Conservation (phyloP, 2,329 filamentous ascomycete genomes). For the Colletotrichum spinosum region DNA sequence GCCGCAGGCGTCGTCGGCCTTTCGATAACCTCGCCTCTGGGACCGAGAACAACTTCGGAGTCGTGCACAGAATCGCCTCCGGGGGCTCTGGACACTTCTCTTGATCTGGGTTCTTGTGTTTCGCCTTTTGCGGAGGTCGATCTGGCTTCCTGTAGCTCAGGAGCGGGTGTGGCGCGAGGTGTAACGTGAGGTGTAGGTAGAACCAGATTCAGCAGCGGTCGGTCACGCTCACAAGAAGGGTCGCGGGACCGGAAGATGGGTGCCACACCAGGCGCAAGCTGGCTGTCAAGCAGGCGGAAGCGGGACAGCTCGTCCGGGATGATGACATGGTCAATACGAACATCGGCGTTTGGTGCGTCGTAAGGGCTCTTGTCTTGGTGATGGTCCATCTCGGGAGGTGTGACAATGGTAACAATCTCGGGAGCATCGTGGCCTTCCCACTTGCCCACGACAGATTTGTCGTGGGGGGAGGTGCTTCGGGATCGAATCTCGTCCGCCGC, state of each 20-base stretch:
- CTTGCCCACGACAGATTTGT: conserved; percentile 66
- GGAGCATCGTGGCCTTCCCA: conserved; percentile 54
- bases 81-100: conserved; percentile 23
- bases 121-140: conserved; percentile 33
- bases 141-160: conserved; percentile 40
- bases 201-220: conserved; percentile 71
- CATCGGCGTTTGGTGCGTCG: conserved; percentile 72
- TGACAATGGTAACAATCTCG: conserved; percentile 60
- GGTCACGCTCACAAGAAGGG: conserved; percentile 64
- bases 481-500: conserved; percentile 65
- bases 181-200: conserved; percentile 68
- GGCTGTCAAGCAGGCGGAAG: conserved; percentile 45
- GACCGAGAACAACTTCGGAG: conserved; percentile 51
- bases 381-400: conserved; percentile 64
- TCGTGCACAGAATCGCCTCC: conserved; percentile 40
- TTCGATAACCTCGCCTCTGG: conserved; percentile 56
- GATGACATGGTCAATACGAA: conserved; percentile 69
- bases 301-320: conserved; percentile 62
- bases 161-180: conserved; percentile 49
- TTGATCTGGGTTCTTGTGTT: conserved; percentile 10
- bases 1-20: conserved; percentile 58
- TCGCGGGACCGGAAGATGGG: conserved; percentile 60
- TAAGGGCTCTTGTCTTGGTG: conserved; percentile 62
- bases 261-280: conserved; percentile 42
- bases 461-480: conserved; percentile 60